Conservation (phyloP, 441 rosid genomes). For the Pelargonium myrrhifolium region DNA sequence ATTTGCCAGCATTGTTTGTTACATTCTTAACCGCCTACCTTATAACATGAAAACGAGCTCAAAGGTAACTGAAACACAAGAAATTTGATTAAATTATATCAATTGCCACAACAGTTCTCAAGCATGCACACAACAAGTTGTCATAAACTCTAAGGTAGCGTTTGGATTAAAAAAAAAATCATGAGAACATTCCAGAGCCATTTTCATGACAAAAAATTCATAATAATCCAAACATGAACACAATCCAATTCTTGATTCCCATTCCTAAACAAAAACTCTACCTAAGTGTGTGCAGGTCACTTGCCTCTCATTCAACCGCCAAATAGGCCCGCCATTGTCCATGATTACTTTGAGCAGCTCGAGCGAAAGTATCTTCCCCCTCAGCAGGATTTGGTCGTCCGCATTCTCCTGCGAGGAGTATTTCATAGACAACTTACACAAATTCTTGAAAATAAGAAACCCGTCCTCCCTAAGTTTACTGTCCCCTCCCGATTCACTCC, state of each 20-base stretch:
- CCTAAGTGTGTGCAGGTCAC: constrained; percentile 18
- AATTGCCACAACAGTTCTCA: neutral
- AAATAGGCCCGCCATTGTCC: constrained; percentile 71
- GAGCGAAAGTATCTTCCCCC: constrained; percentile 82
- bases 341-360: constrained; percentile 81
- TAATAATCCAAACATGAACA: no score
- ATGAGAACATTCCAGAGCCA: no score
- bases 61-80: neutral
- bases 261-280: no score
- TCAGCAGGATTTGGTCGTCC: constrained; percentile 84
- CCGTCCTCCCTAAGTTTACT: constrained; percentile 88
- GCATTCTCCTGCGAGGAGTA: constrained; percentile 78
- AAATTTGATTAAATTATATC: neutral
- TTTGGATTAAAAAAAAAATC: no score
- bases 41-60: neutral
- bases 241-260: no score
- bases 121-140: neutral
- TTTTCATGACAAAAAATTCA: no score
- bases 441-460: constrained; percentile 67
- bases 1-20: neutral
- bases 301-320: constrained; percentile 82
- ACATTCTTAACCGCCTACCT: neutral
- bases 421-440: constrained; percentile 90
- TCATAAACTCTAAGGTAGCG: no score
- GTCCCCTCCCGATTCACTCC: constrained; percentile 16